Percentiles rank a stretch among this genome's conserved stretches.
Conservation (phyloP, 2,329 filamentous ascomycete species). For the Chaetomium strumarium region DNA sequence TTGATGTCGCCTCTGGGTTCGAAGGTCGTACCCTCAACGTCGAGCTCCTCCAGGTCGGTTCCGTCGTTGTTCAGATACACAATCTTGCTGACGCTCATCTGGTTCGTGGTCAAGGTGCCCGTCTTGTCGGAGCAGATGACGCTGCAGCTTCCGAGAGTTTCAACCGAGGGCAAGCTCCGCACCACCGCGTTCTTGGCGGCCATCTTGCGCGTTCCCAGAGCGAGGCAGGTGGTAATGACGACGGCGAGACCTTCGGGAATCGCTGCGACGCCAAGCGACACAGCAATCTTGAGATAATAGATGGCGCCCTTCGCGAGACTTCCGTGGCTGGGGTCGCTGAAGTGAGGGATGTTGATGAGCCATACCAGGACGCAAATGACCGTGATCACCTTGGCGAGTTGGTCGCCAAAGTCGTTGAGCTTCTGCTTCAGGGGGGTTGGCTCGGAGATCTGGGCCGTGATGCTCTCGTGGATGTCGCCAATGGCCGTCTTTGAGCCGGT, state of each 20-base stretch:
- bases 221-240: constrained; percentile 97
- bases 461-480: constrained; percentile 98
- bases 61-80: constrained; percentile 75
- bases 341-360: constrained; percentile 97
- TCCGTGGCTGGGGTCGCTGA: constrained; percentile 89
- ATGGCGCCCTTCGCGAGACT: constrained; percentile 95
- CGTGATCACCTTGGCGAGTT: constrained; percentile 94
- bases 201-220: constrained; percentile 96
- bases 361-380: constrained; percentile 94
- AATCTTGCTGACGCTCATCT: constrained; percentile 96
- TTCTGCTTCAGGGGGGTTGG: constrained; percentile 98
- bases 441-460: constrained; percentile 94
- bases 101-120: constrained; percentile 94
- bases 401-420: constrained; percentile 95
- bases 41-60: constrained; percentile 71
- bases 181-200: constrained; percentile 97
- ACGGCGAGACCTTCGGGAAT: constrained; percentile 97
- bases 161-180: constrained; percentile 89
- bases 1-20: constrained; percentile 72
- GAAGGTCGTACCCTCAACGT: constrained; percentile 91
- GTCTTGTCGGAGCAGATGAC: constrained; percentile 99
- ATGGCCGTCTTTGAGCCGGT: constrained; percentile 91
- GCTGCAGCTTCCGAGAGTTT: constrained; percentile 97
- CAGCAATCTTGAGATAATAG: constrained; percentile 98
- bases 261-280: constrained; percentile 93